phyloP scores from a whole-genome alignment of 139 green algal species.

The Eudorina sp. region DNA sequence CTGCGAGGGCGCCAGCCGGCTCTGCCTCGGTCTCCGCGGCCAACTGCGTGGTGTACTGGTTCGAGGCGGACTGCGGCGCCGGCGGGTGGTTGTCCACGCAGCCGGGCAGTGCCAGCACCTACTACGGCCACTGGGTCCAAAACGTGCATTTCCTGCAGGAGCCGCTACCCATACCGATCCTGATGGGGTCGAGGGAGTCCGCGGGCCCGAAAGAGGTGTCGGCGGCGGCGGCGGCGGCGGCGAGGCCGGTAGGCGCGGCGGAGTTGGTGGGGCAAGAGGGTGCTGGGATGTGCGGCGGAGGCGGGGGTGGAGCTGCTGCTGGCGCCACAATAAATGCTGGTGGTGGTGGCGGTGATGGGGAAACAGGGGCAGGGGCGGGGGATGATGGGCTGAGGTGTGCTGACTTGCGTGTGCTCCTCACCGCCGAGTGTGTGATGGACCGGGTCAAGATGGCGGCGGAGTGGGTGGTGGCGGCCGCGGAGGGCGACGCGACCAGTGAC shows the following conservation, averaged over 20 bases:
- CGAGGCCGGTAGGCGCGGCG: no score
- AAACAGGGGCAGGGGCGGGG: no score
- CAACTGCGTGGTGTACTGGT: conserved; percentile 54
- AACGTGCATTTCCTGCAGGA: conserved; percentile 49
- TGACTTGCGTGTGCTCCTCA: background rate
- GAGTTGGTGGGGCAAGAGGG: no score
- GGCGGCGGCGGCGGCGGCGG: background rate
- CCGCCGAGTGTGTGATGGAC: conserved; percentile 26
- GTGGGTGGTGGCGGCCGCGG: background rate
- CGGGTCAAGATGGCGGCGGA: conserved; percentile 24
- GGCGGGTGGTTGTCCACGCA: conserved; percentile 45
- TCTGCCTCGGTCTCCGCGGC: background rate
- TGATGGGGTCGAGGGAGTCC: no score
- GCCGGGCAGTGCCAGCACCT: conserved; percentile 39
- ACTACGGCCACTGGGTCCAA: conserved; percentile 58
- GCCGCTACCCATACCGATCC: conserved; percentile 4
- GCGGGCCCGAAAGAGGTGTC: no score
- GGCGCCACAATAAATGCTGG: no score
- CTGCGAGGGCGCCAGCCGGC: background rate
- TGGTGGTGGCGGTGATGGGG: background rate
- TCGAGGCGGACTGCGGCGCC: conserved; percentile 57
- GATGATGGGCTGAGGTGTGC: background rate
- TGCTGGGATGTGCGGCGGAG: no score
- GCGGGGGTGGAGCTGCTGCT: no score
- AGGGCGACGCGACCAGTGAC: background rate